Evolutionary conservation across 116 monocot species (phyloP).

Genomic region (Trichopus zeylanicus): DNA sequence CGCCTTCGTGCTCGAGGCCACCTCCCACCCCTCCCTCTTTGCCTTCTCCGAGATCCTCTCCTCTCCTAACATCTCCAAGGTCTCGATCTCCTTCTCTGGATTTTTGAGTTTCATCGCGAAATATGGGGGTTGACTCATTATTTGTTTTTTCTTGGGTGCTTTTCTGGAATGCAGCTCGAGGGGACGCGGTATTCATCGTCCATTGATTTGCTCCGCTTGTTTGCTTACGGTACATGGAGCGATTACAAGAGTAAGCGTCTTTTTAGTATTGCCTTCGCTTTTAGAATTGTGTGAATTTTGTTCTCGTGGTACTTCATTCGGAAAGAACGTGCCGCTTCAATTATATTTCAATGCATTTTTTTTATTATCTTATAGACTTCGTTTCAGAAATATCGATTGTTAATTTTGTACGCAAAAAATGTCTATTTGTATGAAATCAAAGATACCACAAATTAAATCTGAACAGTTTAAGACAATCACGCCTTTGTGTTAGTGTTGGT

Average conservation of each 20-base stretch:
- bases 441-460: too few relatives aligned
- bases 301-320: neutral
- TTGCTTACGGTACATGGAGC: conserved; percentile 93
- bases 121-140: too few relatives aligned
- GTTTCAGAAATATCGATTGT: neutral
- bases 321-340: too few relatives aligned
- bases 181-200: conserved; percentile 51
- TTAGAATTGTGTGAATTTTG: neutral
- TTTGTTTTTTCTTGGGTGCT: neutral
- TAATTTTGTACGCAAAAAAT: too few relatives aligned
- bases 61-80: conserved; percentile 61
- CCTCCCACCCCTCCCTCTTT: conserved; percentile 94
- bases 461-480: too few relatives aligned
- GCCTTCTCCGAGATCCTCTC: conserved; percentile 98
- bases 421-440: too few relatives aligned
- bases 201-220: conserved; percentile 76
- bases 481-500: too few relatives aligned
- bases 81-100: conserved; percentile 11
- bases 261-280: neutral
- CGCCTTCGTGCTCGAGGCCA: conserved; percentile 62
- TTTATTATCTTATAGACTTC: too few relatives aligned
- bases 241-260: conserved; percentile 82
- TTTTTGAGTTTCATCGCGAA: too few relatives aligned
- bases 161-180: conserved; percentile 53
- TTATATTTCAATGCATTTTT: too few relatives aligned